These are phyloP conservation scores for Trichoderma atroviride DNA, from an alignment of 2,329 filamentous ascomycete species.

Conservation along the genomic window DNA sequence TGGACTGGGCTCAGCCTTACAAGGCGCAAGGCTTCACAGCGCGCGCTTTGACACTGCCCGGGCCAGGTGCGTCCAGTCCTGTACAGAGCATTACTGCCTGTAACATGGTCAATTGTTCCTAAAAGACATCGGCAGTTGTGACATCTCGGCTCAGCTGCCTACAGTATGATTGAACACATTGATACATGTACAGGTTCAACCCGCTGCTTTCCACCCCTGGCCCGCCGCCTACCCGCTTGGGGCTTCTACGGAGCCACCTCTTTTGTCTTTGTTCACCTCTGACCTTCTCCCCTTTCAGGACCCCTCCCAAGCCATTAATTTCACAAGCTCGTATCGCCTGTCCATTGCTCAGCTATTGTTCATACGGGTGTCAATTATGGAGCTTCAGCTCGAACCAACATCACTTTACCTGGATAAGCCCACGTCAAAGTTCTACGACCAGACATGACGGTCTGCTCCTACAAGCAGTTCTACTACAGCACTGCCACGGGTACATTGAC, in stretches of 20 bases:
- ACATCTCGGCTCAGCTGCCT: neutral
- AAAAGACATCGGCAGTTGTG: neutral
- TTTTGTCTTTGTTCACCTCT: neutral
- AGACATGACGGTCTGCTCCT: neutral
- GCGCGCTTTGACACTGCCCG: neutral
- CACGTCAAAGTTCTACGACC: neutral
- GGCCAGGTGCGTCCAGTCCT: neutral
- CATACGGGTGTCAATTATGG: neutral
- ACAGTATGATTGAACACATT: neutral
- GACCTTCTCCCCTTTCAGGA: neutral
- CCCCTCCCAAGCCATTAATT: neutral
- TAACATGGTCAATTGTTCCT: neutral
- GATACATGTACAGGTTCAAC: too few relatives aligned
- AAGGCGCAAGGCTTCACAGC: neutral
- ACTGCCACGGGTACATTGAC: neutral
- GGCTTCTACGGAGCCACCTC: conserved; percentile 6
- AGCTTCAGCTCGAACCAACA: neutral
- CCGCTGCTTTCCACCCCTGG: neutral
- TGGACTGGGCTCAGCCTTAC: neutral
- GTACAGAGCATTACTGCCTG: neutral
- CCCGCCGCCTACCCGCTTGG: conserved; percentile 6
- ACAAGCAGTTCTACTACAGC: neutral
- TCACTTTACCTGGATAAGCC: neutral
- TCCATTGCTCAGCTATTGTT: neutral
- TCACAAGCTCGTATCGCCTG: neutral